These are phyloP conservation scores for Achaetomiella virescens DNA, from an alignment of 495 filamentous ascomycete genomes.

Conservation along the genomic window DNA sequence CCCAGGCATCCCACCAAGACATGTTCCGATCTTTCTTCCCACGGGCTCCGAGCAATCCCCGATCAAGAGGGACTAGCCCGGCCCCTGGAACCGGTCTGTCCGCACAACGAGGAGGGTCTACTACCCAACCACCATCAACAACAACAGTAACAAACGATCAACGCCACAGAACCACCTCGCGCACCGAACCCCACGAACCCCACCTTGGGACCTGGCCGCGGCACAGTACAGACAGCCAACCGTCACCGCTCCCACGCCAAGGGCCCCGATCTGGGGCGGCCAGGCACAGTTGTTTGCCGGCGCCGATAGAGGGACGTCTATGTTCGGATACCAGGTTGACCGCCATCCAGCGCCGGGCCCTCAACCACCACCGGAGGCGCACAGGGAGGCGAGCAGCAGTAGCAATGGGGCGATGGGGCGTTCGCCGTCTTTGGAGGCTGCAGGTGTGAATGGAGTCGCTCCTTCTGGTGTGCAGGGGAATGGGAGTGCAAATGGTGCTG, in stretches of 20 bases:
- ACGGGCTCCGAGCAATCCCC: background rate
- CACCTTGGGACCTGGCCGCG: background rate
- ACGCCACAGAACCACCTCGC: background rate
- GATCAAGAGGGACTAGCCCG: slow-evolving; percentile 6
- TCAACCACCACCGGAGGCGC: slow-evolving; percentile 8
- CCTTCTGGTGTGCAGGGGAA: background rate
- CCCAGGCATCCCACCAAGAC: slow-evolving; percentile 1
- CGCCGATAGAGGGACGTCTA: slow-evolving; percentile 1
- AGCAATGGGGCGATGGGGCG: background rate
- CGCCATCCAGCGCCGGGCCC: background rate
- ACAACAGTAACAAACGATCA: background rate
- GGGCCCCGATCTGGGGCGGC: slow-evolving; percentile 41
- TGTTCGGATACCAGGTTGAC: slow-evolving; percentile 15
- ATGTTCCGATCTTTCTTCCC: background rate
- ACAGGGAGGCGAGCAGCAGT: background rate
- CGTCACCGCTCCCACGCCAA: slow-evolving; percentile 35
- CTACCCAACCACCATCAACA: background rate
- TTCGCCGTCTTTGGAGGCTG: background rate
- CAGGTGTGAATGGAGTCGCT: background rate
- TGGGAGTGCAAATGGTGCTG: background rate
- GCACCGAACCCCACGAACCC: background rate
- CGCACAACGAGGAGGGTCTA: background rate
- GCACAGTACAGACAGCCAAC: slow-evolving; percentile 12
- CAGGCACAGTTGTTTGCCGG: slow-evolving; percentile 32
- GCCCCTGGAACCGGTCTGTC: background rate